Percentiles rank a stretch among this genome's conserved stretches.
Evolutionary conservation across 768 basidiomycete genomes (phyloP).

Genomic region (Rubroboletus pulcherrimus): DNA sequence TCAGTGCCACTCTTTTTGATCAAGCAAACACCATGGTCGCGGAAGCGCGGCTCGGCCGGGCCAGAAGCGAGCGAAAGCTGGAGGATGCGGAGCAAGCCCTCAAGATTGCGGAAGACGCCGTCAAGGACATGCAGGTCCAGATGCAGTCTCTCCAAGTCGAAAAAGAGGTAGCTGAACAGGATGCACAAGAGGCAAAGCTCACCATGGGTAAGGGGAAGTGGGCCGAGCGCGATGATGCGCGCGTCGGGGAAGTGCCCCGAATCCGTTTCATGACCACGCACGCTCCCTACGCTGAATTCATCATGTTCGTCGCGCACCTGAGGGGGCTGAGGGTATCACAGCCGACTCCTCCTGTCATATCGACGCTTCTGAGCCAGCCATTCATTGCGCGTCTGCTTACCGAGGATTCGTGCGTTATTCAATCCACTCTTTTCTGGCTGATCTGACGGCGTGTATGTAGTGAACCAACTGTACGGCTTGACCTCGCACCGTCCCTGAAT

Average conservation of each 20-base stretch:
- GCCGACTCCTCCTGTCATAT: slow-evolving; percentile 59
- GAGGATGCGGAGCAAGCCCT: slow-evolving; percentile 74
- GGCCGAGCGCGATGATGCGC: slow-evolving; percentile 39
- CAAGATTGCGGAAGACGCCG: slow-evolving; percentile 81
- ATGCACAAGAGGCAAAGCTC: slow-evolving; percentile 45
- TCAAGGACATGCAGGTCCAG: slow-evolving; percentile 78
- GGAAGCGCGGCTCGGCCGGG: slow-evolving; percentile 69
- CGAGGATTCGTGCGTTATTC: slow-evolving; percentile 80
- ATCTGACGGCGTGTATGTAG: slow-evolving; percentile 30
- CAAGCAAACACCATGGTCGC: slow-evolving; percentile 99
- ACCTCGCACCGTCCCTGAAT: slow-evolving; percentile 89
- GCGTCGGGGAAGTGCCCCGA: slow-evolving; percentile 27
- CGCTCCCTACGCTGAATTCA: slow-evolving; percentile 75
- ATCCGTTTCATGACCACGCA: slow-evolving; percentile 62
- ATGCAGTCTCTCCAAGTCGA: slow-evolving; percentile 73
- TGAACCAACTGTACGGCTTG: slow-evolving; percentile 89
- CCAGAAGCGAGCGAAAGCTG: slow-evolving; percentile 70
- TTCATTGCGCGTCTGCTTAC: slow-evolving; percentile 70
- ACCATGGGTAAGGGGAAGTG: slow-evolving; percentile 70
- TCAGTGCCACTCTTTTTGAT: slow-evolving; percentile 84
- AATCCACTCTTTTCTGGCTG: not conserved
- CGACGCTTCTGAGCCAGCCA: slow-evolving; percentile 71
- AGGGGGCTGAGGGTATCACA: slow-evolving; percentile 62
- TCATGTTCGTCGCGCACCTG: slow-evolving; percentile 72
- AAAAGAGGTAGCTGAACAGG: slow-evolving; percentile 57